Conservation (phyloP, 139 green algal genomes). For the Picochlorum sp. region DNA sequence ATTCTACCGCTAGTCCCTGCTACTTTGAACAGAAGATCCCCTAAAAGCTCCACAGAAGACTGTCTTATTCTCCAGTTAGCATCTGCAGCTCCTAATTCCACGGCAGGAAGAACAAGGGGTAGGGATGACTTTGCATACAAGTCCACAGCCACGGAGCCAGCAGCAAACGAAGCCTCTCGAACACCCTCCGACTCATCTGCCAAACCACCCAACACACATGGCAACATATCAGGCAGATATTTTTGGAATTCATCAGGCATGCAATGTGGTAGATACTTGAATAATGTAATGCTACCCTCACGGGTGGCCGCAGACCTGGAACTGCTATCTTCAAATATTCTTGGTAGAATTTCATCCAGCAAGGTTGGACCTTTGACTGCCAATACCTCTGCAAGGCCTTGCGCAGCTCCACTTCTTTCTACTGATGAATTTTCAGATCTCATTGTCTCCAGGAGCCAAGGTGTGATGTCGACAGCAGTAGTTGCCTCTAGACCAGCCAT, state of each 20-base stretch:
- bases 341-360: slow-evolving; percentile 75
- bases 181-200: slow-evolving; percentile 91
- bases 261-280: slow-evolving; percentile 42
- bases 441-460: slow-evolving; percentile 80
- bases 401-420: slow-evolving; percentile 53
- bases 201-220: slow-evolving; percentile 83
- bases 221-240: slow-evolving; percentile 47
- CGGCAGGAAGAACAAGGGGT: slow-evolving; percentile 81
- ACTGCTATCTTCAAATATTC: slow-evolving; percentile 60
- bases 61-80: slow-evolving; percentile 95
- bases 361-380: slow-evolving; percentile 65
- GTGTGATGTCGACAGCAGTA: slow-evolving; percentile 60
- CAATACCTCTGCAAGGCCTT: slow-evolving; percentile 85
- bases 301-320: slow-evolving; percentile 44
- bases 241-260: slow-evolving; percentile 25
- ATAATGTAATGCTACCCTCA: slow-evolving; percentile 87
- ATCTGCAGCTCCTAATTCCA: slow-evolving; percentile 79
- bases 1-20: slow-evolving; percentile 82
- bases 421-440: slow-evolving; percentile 49
- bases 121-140: slow-evolving; percentile 64
- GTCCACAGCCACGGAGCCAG: slow-evolving; percentile 71
- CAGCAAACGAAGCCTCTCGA: slow-evolving; percentile 74
- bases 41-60: slow-evolving; percentile 85
- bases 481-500: slow-evolving; percentile 59
- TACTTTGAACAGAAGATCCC: slow-evolving; percentile 94